Evolutionary conservation across 1,139 yeast species (phyloP), one percentile per base, ranked within the genome.

Genomic region (Zhuliangozyma parablackwelliae): DNA sequence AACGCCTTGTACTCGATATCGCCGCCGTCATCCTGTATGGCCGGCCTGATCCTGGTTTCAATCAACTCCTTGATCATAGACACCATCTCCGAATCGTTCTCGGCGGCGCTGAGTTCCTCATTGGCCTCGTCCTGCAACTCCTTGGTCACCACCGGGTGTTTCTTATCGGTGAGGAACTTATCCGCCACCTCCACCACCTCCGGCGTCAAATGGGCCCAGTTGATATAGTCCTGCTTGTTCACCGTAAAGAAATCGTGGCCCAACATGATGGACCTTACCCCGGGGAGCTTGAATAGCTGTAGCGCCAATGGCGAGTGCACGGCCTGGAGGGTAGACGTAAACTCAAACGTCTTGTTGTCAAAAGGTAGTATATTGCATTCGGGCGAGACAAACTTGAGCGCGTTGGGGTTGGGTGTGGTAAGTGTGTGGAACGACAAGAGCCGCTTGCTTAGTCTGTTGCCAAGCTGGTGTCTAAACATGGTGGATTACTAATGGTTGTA

Each of bases 331-430:
- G 96, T 78, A 38, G 81, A 73, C 23, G 88, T 67, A 57, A 82
- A 82, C 63, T 87, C 79, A 43, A 75, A 75, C 3, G 80, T 70
- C 47, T 73, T 73, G 37, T 72, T 68, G 34, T 76, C 80, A 7
- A 85, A 72, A 1, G 98, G 97, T 20, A 87, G 63, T 42, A 77
- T 72, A 10, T 54, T 50, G 37, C 55, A 57, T 36, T 73, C 76
- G 16, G 64, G 65, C 2, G 80, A 65, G 10, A 75, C 59, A 50
- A 89, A 92, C 63, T 92, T 92, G 42, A 92, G 66, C 0, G 98
- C 97, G 59, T 92, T 86, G 30, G 81, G 90, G 53, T 92, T 92
- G 4, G 98, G 98, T 0, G 98, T 92, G 3, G 85, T 60, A 30
- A 58, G 53, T 5, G 76, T 69, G 44, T 69, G 61, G 50, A 70